These are phyloP conservation scores for Sphaerulina musiva DNA, from an alignment of 2,329 filamentous ascomycete species.

Conservation along the genomic window DNA sequence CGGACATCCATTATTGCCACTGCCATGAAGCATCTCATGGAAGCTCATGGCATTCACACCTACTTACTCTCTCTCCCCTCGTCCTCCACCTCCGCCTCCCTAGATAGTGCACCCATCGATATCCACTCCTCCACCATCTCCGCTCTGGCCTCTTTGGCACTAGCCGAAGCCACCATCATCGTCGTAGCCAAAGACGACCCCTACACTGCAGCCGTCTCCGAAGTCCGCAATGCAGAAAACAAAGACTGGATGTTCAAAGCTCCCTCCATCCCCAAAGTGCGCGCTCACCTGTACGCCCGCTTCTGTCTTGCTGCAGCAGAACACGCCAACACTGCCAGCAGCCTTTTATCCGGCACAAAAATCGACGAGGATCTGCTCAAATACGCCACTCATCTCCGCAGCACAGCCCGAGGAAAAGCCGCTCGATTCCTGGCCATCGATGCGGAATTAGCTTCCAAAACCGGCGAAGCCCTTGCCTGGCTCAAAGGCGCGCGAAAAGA, in stretches of 20 bases:
- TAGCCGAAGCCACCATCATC: constrained; percentile 83
- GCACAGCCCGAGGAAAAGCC: constrained; percentile 72
- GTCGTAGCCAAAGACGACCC: constrained; percentile 92
- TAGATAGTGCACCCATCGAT: constrained; percentile 34
- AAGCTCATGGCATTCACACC: constrained; percentile 70
- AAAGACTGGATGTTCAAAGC: constrained; percentile 96
- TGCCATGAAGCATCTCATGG: constrained; percentile 70
- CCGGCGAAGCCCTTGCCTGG: constrained; percentile 83
- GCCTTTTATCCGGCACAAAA: constrained; percentile 46
- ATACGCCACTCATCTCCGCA: constrained; percentile 69
- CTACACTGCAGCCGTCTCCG: constrained; percentile 74
- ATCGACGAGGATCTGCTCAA: constrained; percentile 59
- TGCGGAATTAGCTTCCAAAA: constrained; percentile 73
- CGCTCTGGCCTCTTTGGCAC: constrained; percentile 54
- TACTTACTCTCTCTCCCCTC: constrained; percentile 48
- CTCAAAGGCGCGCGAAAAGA: constrained; percentile 68
- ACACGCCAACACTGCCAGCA: constrained; percentile 68
- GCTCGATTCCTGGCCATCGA: constrained; percentile 89
- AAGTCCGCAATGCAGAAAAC: constrained; percentile 73
- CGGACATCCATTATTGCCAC: constrained; percentile 63
- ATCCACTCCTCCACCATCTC: constrained; percentile 40
- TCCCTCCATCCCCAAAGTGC: constrained; percentile 79
- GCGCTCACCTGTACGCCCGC: constrained; percentile 79
- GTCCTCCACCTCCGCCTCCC: constrained; percentile 45
- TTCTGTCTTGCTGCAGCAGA: constrained; percentile 83